Evolutionary conservation across 306 rosid species (phyloP).

Genomic region (Dryas alaskensis): DNA sequence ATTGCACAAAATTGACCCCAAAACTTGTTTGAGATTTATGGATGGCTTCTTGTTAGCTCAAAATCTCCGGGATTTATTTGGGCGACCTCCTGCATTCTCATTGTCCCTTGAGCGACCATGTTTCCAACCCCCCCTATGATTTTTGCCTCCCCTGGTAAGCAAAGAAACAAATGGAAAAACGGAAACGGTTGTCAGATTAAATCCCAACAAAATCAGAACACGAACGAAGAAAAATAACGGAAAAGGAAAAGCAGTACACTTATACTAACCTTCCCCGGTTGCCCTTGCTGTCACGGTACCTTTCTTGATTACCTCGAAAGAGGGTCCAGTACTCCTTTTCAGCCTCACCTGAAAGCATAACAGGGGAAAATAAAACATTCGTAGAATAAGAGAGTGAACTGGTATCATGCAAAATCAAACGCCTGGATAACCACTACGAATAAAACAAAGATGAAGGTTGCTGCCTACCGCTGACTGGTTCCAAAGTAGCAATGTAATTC

Average conservation of each 20-base stretch:
- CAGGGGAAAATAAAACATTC: not conserved
- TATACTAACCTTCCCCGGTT: constrained; percentile 70
- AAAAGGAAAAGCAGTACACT: not conserved
- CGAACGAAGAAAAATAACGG: not conserved
- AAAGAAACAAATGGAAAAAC: not conserved
- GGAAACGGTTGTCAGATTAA: not conserved
- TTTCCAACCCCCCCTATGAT: constrained; percentile 56
- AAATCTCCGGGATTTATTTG: constrained; percentile 52
- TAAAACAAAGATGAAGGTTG: not conserved
- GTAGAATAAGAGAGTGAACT: not conserved
- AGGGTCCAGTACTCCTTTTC: constrained; percentile 81
- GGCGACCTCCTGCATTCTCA: constrained; percentile 46
- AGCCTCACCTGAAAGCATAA: constrained; percentile 60
- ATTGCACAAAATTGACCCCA: constrained; percentile 20
- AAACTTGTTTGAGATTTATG: not conserved
- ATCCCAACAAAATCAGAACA: not conserved
- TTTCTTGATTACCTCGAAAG: constrained; percentile 67
- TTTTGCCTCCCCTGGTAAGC: constrained; percentile 68
- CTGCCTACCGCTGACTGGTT: constrained; percentile 74
- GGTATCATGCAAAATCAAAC: not conserved
- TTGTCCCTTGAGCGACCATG: constrained; percentile 58
- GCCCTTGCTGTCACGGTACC: constrained; percentile 40
- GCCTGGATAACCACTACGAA: not conserved
- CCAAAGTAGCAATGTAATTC: constrained; percentile 62
- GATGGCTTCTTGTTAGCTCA: constrained; percentile 22